Conservation (phyloP, 164 flowering plant species). For the Aristolochia contorta region DNA sequence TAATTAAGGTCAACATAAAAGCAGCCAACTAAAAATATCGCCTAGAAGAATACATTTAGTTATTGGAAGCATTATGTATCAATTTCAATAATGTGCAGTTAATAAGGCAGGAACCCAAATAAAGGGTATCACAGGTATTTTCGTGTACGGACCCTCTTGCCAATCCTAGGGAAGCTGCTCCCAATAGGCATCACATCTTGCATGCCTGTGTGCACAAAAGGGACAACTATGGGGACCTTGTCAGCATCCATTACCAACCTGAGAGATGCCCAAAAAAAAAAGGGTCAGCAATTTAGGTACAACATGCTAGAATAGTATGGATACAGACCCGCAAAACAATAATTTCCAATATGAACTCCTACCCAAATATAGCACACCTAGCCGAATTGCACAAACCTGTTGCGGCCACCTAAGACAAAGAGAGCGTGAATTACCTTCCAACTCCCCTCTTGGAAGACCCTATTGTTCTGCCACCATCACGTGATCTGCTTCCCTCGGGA, state of each 20-base stretch:
- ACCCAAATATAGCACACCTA: too few relatives aligned
- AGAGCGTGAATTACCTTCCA: conserved; percentile 48
- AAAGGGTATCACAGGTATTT: background rate
- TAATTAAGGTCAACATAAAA: background rate
- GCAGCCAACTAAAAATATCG: background rate
- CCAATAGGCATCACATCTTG: conserved; percentile 95
- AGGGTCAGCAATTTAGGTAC: too few relatives aligned
- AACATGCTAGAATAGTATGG: too few relatives aligned
- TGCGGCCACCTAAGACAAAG: too few relatives aligned
- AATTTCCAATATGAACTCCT: too few relatives aligned
- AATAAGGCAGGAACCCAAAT: background rate
- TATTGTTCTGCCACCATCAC: conserved; percentile 91
- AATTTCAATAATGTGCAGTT: background rate
- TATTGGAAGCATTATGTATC: background rate
- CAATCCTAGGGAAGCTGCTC: conserved; percentile 73
- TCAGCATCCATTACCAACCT: conserved; percentile 89
- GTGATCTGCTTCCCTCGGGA: conserved; percentile 96
- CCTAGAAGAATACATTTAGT: background rate
- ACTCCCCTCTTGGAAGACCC: conserved; percentile 85
- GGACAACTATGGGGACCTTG: conserved; percentile 62
- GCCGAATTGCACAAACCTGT: too few relatives aligned
- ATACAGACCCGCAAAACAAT: too few relatives aligned
- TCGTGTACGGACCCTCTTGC: conserved; percentile 55
- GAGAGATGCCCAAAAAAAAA: background rate
- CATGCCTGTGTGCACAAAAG: conserved; percentile 95